Evolutionary conservation across 371 early-diverging fungal genomes (phyloP).

Genomic region (Rhizopus sp.): DNA sequence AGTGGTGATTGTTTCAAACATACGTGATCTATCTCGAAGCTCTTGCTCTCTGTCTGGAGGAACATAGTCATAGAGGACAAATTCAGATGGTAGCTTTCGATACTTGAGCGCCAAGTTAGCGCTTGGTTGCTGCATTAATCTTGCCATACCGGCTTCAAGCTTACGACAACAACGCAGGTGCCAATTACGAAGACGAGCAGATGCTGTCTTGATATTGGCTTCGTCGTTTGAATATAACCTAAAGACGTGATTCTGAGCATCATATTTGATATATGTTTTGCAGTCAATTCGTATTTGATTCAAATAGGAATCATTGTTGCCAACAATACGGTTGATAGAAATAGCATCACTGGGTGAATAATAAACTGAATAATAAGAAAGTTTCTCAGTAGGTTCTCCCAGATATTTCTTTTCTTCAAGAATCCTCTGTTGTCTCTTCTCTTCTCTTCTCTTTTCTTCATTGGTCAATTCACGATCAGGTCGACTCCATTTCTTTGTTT

Average conservation of each 20-base stretch:
- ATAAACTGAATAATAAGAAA: constrained; percentile 29
- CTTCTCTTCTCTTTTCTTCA: constrained; percentile 31
- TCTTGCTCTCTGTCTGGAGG: constrained; percentile 10
- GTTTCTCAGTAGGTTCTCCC: constrained; percentile 25
- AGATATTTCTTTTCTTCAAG: constrained; percentile 36
- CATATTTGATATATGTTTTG: constrained; percentile 38
- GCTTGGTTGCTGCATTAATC: constrained; percentile 36
- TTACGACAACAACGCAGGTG: constrained; percentile 31
- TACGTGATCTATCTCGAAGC: constrained; percentile 22
- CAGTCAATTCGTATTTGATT: constrained; percentile 42
- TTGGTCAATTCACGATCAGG: constrained; percentile 46
- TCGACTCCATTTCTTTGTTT: constrained; percentile 44
- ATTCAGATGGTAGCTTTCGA: constrained; percentile 22
- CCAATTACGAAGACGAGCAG: constrained; percentile 42
- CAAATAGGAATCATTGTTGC: constrained; percentile 36
- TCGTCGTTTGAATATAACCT: constrained; percentile 23
- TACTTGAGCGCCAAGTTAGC: constrained; percentile 18
- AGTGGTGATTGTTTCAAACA: constrained; percentile 26
- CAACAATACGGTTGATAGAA: constrained; percentile 25
- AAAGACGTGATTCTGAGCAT: constrained; percentile 12
- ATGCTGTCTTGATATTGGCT: constrained; percentile 24
- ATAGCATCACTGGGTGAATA: constrained; percentile 27
- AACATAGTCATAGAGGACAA: constrained; percentile 18
- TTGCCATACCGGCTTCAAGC: constrained; percentile 9
- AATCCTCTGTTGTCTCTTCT: constrained; percentile 21